A percentile compares a stretch with the other conserved stretches of the same genome.
phyloP scores from a whole-genome alignment of 257 asterid species.

The Avicennia marina region DNA sequence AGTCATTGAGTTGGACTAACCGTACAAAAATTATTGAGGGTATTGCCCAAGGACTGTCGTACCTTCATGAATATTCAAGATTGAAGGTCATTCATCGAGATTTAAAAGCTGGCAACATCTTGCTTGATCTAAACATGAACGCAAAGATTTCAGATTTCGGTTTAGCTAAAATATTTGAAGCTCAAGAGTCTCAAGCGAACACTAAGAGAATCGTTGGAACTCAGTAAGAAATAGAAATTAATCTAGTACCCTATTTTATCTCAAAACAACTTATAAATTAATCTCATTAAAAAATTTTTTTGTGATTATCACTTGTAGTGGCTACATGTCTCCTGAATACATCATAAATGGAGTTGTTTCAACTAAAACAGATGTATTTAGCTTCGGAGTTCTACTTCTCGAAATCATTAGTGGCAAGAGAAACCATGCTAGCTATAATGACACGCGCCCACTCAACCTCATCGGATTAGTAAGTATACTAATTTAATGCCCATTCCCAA shows the following conservation, averaged over 20 bases:
- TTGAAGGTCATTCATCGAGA: slow-evolving; percentile 34
- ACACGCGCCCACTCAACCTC: slow-evolving; percentile 29
- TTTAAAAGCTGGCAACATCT: slow-evolving; percentile 37
- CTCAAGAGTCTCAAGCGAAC: slow-evolving; percentile 28
- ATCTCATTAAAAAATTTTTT: not conserved
- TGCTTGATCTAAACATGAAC: slow-evolving; percentile 34
- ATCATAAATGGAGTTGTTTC: slow-evolving; percentile 28
- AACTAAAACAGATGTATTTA: slow-evolving; percentile 28
- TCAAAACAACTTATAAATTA: not conserved
- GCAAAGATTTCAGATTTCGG: slow-evolving; percentile 48
- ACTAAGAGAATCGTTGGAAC: slow-evolving; percentile 40
- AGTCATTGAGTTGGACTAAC: not conserved
- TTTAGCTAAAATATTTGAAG: slow-evolving; percentile 36
- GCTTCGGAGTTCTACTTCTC: slow-evolving; percentile 35
- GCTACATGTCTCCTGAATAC: slow-evolving; percentile 43
- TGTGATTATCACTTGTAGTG: slow-evolving; percentile 15
- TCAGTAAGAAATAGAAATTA: slow-evolving; percentile 18
- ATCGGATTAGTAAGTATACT: slow-evolving; percentile 24
- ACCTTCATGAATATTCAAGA: not conserved
- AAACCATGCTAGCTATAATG: slow-evolving; percentile 17
- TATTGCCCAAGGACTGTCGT: slow-evolving; percentile 16
- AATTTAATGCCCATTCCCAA: too few species aligned
- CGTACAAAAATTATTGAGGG: slow-evolving; percentile 23
- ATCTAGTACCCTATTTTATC: not conserved
- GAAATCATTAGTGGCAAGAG: slow-evolving; percentile 33